A percentile compares a stretch with the other conserved stretches of the same genome.
phyloP scores from a whole-genome alignment of 441 rosid genomes.

The Melastoma candidum region DNA sequence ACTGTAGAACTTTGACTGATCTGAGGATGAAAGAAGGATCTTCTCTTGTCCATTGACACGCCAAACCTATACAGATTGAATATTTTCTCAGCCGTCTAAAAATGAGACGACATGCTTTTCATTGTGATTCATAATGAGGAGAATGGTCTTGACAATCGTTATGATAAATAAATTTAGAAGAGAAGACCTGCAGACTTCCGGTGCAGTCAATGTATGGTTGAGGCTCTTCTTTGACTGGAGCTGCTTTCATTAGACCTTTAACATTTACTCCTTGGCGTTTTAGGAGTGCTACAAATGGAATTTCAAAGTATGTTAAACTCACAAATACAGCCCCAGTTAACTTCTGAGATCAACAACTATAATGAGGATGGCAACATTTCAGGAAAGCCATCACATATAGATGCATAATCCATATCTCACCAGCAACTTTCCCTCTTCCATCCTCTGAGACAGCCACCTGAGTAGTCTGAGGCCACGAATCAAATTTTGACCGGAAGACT shows the following conservation, averaged over 20 bases:
- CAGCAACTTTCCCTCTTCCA: constrained; percentile 98
- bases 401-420: constrained; percentile 22
- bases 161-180: not conserved
- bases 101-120: no score
- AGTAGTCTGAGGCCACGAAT: constrained; percentile 65
- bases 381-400: constrained; percentile 1
- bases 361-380: constrained; percentile 2
- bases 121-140: no score
- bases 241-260: constrained; percentile 70
- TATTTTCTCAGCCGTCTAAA: no score
- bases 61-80: constrained; percentile 55
- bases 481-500: constrained; percentile 75
- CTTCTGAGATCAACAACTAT: constrained; percentile 7
- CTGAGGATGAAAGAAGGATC: constrained; percentile 58
- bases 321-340: not conserved
- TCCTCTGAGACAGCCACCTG: constrained; percentile 63
- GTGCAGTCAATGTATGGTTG: constrained; percentile 83
- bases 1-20: constrained; percentile 75
- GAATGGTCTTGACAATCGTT: no score
- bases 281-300: constrained; percentile 55
- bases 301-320: not conserved
- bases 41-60: constrained; percentile 66
- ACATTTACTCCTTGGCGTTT: constrained; percentile 91
- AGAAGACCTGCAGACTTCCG: constrained; percentile 73
- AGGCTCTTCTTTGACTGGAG: constrained; percentile 76